phyloP scores from a whole-genome alignment of 2,329 filamentous ascomycete species.

The Sarocladiaceae sp. region DNA sequence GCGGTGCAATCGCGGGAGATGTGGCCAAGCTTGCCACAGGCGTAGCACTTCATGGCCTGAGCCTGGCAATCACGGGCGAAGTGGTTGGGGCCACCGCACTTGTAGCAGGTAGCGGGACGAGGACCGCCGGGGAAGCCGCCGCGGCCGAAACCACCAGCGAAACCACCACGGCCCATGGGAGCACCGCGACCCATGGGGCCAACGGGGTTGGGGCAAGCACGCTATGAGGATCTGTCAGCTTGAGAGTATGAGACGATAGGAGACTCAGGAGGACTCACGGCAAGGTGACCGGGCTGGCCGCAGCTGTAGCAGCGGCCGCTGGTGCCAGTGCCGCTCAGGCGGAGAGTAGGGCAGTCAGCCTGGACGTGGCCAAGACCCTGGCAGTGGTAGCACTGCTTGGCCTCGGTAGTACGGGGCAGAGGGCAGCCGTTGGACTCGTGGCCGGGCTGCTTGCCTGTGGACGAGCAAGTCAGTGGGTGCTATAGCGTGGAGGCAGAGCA shows the following conservation, averaged over 20 bases:
- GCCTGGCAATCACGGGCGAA: constrained; percentile 98
- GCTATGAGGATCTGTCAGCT: constrained; percentile 41
- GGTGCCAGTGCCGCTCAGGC: constrained; percentile 74
- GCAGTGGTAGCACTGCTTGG: constrained; percentile 99
- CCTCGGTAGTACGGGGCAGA: constrained; percentile 91
- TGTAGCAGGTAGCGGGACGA: constrained; percentile 65
- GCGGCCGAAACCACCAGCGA: constrained; percentile 50
- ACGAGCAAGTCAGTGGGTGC: constrained; percentile 15
- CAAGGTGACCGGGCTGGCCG: constrained; percentile 85
- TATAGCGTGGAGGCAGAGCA: background rate
- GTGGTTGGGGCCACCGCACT: constrained; percentile 86
- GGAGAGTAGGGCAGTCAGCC: constrained; percentile 95
- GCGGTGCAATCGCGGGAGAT: constrained; percentile 93
- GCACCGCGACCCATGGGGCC: constrained; percentile 58
- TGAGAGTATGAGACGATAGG: too few species aligned
- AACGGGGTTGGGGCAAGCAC: constrained; percentile 75
- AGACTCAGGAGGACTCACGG: constrained; percentile 54
- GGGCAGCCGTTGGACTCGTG: constrained; percentile 98
- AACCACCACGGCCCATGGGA: constrained; percentile 66
- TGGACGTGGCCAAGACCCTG: constrained; percentile 97
- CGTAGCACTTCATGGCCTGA: constrained; percentile 97
- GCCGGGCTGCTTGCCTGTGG: constrained; percentile 38
- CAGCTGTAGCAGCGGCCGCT: constrained; percentile 96
- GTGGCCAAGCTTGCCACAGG: constrained; percentile 90
- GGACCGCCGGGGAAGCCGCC: constrained; percentile 70